These are phyloP conservation scores for Silene latifolia DNA, from an alignment of 148 eudicot species.

Conservation along the genomic window DNA sequence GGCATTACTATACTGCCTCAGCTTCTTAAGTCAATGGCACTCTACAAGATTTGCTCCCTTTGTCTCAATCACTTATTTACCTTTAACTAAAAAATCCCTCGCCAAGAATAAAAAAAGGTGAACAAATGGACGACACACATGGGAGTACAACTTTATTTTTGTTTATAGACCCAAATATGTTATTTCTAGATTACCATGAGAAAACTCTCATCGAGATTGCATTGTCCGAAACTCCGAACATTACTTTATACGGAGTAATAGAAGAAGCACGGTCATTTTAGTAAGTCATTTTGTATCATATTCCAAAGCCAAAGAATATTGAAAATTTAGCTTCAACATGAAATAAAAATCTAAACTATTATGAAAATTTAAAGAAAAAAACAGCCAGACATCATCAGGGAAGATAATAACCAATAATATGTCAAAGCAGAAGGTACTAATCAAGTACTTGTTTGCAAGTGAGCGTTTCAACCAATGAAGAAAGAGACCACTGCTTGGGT, in stretches of 20 bases:
- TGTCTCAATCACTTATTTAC: no score
- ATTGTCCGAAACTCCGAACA: neutral
- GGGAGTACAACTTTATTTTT: neutral
- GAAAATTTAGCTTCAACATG: neutral
- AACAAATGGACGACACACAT: no score
- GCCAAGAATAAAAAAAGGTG: no score
- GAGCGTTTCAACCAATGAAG: slow-evolving; percentile 57
- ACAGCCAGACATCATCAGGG: neutral
- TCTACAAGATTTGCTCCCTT: no score
- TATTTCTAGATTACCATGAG: neutral
- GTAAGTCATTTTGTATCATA: no score
- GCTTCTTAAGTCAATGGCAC: neutral
- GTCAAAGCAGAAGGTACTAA: slow-evolving; percentile 12
- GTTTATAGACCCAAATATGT: neutral
- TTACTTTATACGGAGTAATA: neutral
- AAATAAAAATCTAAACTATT: neutral
- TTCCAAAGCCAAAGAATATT: neutral
- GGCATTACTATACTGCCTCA: neutral
- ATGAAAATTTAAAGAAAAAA: neutral
- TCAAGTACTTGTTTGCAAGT: slow-evolving; percentile 61
- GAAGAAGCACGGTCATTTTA: neutral
- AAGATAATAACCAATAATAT: neutral
- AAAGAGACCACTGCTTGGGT: slow-evolving; percentile 65
- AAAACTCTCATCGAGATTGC: neutral
- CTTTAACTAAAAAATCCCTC: no score